Evolutionary conservation across 2,329 filamentous ascomycete species (phyloP), one percentile per base, ranked within the genome.

Genomic region (Leptoxyphium fumago): DNA sequence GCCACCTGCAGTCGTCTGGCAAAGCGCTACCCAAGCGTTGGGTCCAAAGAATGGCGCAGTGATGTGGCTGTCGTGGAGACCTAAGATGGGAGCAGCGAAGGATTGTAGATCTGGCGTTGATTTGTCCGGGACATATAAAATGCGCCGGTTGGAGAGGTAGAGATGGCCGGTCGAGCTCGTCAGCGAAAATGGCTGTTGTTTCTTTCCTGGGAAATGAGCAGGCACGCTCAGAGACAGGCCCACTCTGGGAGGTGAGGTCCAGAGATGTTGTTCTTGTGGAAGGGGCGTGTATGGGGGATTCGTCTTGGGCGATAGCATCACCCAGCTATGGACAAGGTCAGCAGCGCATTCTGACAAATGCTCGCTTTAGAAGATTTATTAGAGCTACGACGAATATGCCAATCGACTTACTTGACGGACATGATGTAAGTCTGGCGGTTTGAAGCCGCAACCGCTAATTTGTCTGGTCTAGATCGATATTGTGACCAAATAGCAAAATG

Each of bases 1-100:
- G 32, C 91, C 91, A 30, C 84, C 84, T 1, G 81, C 68, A 18
- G 94, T 84, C 1, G 89, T 86, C 54, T 82, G 81, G 46, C 93
- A 78, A 39, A 81, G 68, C 18, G 83, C 82, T 45, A 78, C 78
- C 88, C 88, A 96, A 51, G 84, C 82, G 70, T 94, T 95, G 4
- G 86, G 82, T 15, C 89, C 88, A 62, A 94, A 94, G 71, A 88
- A 94, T 29, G 89, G 88, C 2, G 88, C 84, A 29, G 81, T 79
- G 48, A 93, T 83, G 57, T 84, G 84, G 6, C 83, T 83, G 63
- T 96, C 89, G 63, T 84, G 77, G 39, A 94, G 75, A 60, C 89
- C 88, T 50, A 94, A 74, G 48, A 95, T 82, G 36, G 88, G 88
- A 0, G 82, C 80, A 38, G 86, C 86, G 64, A 96, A 95, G 41